phyloP scores from a whole-genome alignment of 495 filamentous ascomycete species.

The Pseudoneurospora amorphoporcata region DNA sequence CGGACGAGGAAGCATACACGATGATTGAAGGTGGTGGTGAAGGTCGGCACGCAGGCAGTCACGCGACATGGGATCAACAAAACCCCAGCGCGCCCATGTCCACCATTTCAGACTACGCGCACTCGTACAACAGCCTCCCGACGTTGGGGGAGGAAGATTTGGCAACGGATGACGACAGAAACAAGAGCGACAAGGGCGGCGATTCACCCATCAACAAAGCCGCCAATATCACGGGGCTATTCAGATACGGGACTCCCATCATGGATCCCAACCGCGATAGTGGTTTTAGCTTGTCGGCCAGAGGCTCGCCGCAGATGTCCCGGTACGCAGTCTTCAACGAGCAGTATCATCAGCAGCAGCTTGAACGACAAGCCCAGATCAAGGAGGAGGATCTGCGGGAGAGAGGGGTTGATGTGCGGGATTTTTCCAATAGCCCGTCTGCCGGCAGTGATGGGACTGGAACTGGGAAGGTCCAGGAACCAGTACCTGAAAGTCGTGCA shows the following conservation, averaged over 20 bases:
- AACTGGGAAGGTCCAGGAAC: not conserved
- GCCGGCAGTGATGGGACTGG: not conserved
- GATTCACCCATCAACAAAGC: not conserved
- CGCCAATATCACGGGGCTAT: not conserved
- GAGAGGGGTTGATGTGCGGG: slow-evolving; percentile 43
- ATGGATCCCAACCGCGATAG: slow-evolving; percentile 39
- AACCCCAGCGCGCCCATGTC: slow-evolving; percentile 15
- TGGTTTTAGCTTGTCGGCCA: slow-evolving; percentile 22
- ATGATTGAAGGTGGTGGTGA: not conserved
- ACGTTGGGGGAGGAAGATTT: slow-evolving; percentile 33
- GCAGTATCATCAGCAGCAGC: not conserved
- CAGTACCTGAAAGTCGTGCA: not conserved
- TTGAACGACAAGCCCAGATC: slow-evolving; percentile 6
- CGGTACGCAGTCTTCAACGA: slow-evolving; percentile 1
- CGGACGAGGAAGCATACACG: slow-evolving; percentile 23
- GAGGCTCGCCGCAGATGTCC: slow-evolving; percentile 30
- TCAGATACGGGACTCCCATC: not conserved
- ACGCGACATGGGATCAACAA: not conserved
- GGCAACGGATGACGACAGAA: slow-evolving; percentile 24
- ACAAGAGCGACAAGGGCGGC: not conserved
- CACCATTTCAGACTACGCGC: slow-evolving; percentile 24
- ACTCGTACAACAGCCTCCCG: slow-evolving; percentile 29
- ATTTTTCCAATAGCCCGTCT: slow-evolving; percentile 10
- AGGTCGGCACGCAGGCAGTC: not conserved
- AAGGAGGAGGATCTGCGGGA: slow-evolving; percentile 32